Base-by-base conservation (phyloP, 495 filamentous ascomycete genomes). In the Apiosordaria backusii region DNA sequence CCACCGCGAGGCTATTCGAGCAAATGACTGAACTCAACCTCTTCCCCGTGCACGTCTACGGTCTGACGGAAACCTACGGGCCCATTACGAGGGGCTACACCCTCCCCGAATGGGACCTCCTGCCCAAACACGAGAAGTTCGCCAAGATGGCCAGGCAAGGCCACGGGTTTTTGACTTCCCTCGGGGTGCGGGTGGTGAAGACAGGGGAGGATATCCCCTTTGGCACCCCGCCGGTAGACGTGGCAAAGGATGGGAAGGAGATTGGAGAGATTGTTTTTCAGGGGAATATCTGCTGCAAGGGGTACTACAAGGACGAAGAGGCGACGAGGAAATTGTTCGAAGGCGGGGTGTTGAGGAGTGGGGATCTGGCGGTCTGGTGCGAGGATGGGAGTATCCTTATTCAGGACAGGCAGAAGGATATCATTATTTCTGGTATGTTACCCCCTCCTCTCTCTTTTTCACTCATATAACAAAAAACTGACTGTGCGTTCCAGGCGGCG, bases 21-120 rank as follows among this genome's bases (percentile, higher is more conserved):
- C 87, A 91, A 74, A 99, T 99, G 95, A 77, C 78, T 4, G 78
- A 85, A 22, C 78, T 98, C 15, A 98, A 98, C 70, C 83, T 99
- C 53, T 82, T 89, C 52, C 96, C 95, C 1, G 93, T 98, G 13
- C 95, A 99, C 76, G 92, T 96, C 9, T 98, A 98, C 75, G 95
- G 95, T 13, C 77, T 98, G 77, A 97, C 94, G 1, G 93, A 97
- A 77, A 97, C 93, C 0, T 98, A 98, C 71, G 95, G 95, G 0
- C 95, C 95, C 10, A 96, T 97, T 63, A 98, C 94, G 16, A 96
- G 95, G 72, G 90, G 92, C 3, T 99, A 99, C 71, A 81, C 88
- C 63, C 81, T 98, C 76, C 91, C 92, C 0, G 80, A 83, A 18
- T 99, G 95, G 95, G 88, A 94, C 5, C 70, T 69, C 0, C 78